Evolutionary conservation across 192 early-diverging fungal genomes (phyloP).

Genomic region (Entomortierella beljakovae): DNA sequence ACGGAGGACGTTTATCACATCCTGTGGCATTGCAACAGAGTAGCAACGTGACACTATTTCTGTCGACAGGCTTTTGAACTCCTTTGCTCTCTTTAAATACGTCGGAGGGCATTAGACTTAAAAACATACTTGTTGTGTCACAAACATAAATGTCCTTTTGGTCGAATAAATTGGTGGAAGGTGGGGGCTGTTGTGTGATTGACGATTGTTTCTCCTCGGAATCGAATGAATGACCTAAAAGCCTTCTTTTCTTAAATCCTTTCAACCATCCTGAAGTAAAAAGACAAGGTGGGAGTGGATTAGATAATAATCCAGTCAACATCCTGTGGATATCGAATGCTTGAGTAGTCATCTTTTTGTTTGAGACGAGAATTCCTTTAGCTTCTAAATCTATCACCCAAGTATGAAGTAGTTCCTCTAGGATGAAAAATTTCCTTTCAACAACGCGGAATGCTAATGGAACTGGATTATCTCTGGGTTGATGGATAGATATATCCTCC

Average conservation of each 20-base stretch:
- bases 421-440: not conserved
- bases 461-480: not conserved
- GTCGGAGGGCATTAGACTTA: not conserved
- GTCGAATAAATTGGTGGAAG: no score
- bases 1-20: no score
- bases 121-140: not conserved
- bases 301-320: not conserved
- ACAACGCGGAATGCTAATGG: not conserved
- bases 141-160: conserved; percentile 6
- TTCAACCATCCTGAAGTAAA: not conserved
- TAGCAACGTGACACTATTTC: not conserved
- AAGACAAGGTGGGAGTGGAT: not conserved
- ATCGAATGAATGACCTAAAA: not conserved
- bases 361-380: not conserved
- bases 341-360: not conserved
- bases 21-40: conserved; percentile 1
- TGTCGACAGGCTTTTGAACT: not conserved
- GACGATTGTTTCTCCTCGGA: not conserved
- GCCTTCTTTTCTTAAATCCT: not conserved
- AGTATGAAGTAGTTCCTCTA: not conserved
- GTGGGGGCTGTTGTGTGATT: not conserved
- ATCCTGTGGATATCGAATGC: not conserved
- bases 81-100: not conserved
- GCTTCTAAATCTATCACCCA: not conserved
- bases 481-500: not conserved